Evolutionary conservation across 768 basidiomycete genomes (phyloP).

Genomic region (Scleroderma citrinum): DNA sequence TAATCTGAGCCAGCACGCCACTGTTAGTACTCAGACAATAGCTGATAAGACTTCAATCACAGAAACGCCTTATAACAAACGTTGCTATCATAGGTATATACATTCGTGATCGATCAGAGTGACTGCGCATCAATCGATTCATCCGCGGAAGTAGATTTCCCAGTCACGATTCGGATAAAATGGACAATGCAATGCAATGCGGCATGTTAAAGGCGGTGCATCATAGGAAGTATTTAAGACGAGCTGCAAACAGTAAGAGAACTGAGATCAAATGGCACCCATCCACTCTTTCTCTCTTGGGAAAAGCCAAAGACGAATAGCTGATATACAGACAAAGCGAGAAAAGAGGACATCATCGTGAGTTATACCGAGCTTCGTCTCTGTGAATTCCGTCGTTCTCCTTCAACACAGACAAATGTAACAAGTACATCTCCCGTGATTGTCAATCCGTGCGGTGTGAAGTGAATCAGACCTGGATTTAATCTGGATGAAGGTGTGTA

Average conservation of each 20-base stretch:
- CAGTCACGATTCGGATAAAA: no score
- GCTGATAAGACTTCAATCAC: no score
- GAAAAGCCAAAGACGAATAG: not conserved
- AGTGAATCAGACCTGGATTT: constrained; percentile 27
- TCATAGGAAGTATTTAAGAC: not conserved
- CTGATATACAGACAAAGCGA: not conserved
- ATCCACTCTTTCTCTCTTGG: not conserved
- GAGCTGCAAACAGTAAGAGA: no score
- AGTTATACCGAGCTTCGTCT: constrained; percentile 13
- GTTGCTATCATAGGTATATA: not conserved
- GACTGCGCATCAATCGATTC: no score
- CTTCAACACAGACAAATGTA: constrained; percentile 29
- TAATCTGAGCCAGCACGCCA: no score
- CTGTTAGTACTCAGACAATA: no score
- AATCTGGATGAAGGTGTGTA: constrained; percentile 18
- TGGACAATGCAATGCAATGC: no score
- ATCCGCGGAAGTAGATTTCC: not conserved
- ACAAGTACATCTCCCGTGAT: constrained; percentile 28
- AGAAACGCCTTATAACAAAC: no score
- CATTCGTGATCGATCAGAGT: not conserved
- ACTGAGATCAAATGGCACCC: not conserved
- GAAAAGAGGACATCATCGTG: not conserved
- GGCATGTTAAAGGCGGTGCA: not conserved
- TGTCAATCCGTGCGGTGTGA: constrained; percentile 28
- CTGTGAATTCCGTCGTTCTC: constrained; percentile 25